Conservation (phyloP, 2,329 filamentous ascomycete species). For the Phialophora verrucosa region DNA sequence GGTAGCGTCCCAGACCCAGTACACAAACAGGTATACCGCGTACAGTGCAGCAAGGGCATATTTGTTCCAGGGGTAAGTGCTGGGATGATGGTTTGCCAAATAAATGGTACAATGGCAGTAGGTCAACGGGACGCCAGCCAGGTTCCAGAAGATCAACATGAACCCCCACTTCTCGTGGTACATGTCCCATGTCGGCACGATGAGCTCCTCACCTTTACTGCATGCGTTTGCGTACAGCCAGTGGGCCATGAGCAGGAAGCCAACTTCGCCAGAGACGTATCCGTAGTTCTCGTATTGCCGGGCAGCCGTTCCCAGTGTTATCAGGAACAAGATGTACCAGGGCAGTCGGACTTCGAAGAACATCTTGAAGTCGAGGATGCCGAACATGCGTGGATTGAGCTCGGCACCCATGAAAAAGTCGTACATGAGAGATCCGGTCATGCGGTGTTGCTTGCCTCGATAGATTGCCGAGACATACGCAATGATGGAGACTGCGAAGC, state of each 20-base stretch:
- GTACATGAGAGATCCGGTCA: conserved; percentile 82
- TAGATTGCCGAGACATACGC: conserved; percentile 84
- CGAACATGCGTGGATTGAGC: conserved; percentile 84
- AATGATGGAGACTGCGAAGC: conserved; percentile 79
- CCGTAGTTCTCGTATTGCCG: conserved; percentile 85
- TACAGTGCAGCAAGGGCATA: conserved; percentile 70
- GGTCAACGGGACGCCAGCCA: conserved; percentile 85
- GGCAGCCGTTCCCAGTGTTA: conserved; percentile 75
- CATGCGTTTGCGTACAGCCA: conserved; percentile 92
- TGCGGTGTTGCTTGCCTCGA: conserved; percentile 85
- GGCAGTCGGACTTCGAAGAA: conserved; percentile 92
- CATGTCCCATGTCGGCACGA: conserved; percentile 92
- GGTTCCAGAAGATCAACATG: conserved; percentile 98
- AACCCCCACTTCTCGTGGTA: conserved; percentile 97
- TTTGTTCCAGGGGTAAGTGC: conserved; percentile 77
- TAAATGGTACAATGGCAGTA: conserved; percentile 95
- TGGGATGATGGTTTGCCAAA: conserved; percentile 80
- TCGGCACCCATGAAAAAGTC: conserved; percentile 93
- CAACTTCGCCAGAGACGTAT: conserved; percentile 83
- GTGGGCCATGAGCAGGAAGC: conserved; percentile 85
- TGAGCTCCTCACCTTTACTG: conserved; percentile 89
- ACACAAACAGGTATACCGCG: conserved; percentile 76
- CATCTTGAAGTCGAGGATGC: conserved; percentile 89
- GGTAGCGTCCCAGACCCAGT: conserved; percentile 90
- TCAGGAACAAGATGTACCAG: conserved; percentile 86